These are phyloP conservation scores for Prunus kanzakura DNA, from an alignment of 306 rosid genomes.

Conservation along the genomic window DNA sequence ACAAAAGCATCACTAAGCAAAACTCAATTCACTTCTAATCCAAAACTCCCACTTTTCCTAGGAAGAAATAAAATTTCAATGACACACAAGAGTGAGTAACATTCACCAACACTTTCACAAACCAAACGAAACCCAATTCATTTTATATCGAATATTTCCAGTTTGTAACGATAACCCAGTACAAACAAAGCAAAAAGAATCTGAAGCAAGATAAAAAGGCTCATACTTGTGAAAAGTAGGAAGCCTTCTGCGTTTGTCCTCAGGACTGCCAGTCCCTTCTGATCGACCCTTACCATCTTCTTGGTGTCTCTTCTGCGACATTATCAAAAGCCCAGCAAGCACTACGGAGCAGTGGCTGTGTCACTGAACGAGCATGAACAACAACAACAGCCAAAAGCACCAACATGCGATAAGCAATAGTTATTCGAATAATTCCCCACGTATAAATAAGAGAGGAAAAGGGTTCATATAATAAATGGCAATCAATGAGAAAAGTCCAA, in stretches of 20 bases:
- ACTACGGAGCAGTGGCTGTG: constrained; percentile 7
- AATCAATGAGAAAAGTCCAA: constrained; percentile 31
- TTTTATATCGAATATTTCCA: not conserved
- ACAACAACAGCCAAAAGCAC: constrained; percentile 22
- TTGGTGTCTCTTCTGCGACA: constrained; percentile 83
- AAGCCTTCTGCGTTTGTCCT: constrained; percentile 68
- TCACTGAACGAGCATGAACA: constrained; percentile 7
- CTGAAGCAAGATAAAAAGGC: not conserved
- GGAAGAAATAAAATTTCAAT: not conserved
- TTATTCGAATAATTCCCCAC: not conserved
- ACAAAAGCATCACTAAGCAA: not conserved
- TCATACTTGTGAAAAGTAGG: constrained; percentile 48
- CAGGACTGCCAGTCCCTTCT: constrained; percentile 36
- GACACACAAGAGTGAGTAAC: not conserved
- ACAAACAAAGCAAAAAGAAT: no score
- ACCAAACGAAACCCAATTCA: constrained; percentile 11
- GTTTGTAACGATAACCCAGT: not conserved
- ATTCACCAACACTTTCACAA: not conserved
- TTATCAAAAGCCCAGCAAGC: constrained; percentile 22
- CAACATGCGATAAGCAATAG: constrained; percentile 35
- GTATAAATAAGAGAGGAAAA: not conserved
- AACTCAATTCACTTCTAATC: not conserved
- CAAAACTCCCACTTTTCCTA: not conserved
- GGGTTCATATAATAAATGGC: not conserved
- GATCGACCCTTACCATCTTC: constrained; percentile 61